Evolutionary conservation across 192 early-diverging fungal species (phyloP), one percentile per base, ranked within the genome.

Genomic region (Coemansia sp.): DNA sequence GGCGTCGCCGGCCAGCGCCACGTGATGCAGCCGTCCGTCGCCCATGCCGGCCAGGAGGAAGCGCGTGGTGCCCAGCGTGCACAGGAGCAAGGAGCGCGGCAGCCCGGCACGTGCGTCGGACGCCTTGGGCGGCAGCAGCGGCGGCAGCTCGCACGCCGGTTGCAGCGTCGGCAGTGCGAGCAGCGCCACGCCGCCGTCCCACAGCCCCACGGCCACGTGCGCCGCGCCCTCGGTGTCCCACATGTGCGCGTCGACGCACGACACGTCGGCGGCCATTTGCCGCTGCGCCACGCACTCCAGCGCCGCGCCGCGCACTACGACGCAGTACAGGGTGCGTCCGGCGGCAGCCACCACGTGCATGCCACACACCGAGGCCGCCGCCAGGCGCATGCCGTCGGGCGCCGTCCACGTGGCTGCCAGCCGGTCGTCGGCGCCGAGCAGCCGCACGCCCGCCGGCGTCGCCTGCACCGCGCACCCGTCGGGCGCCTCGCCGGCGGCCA

Each of bases 1-100:
- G 11, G n/a, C 6, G 11, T 30, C 39, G 1, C 1, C 43, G 11
- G 22, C 23, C n/a, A 72, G 43, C 27, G 64, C 64, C 25, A 85
- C 95, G n/a, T 85, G 84, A 42, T 83, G 71, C 40, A 98, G 59
- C n/a, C 86, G 80, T 2, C 95, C 95, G 69, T 98, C 91, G 54
- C 92, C 93, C 24, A 91, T 67, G 0, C 86, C 92, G 0, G 87
- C 90, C 18, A 97, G 60, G 7, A 95, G 62, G 57, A 94, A 94
- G 17, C 66, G 64, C 1, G 81, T 71, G 17, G 70, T 69, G 51
- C 88, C 90, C 42, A 98, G 81, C 6, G 66, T 63, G 40, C 81
- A 58, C 53, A 88, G 69, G 12, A 85, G 74, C 42, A 93, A 64
- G 9, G 90, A 90, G 17, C 90, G 84, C 19, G 90, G 85, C 51